A percentile compares a stretch with the other conserved stretches of the same genome.
Evolutionary conservation across 208 protist species (phyloP).

Genomic region (Angomonas ambiguus): DNA sequence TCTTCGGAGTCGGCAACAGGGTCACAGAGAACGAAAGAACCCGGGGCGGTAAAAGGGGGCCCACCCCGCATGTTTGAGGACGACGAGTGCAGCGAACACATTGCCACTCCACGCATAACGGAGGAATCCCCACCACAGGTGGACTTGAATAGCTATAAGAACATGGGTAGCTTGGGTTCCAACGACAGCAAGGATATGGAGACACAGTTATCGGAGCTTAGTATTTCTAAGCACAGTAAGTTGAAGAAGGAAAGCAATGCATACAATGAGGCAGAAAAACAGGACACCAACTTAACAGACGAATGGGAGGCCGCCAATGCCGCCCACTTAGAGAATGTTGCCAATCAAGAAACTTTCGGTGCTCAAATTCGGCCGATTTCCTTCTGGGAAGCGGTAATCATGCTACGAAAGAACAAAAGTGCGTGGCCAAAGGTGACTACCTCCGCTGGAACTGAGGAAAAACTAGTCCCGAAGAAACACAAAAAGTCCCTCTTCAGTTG

Average conservation of each 20-base stretch:
- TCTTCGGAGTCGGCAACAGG: background rate
- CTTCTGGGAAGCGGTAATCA: slow-evolving; percentile 18
- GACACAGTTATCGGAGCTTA: background rate
- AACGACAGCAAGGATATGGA: background rate
- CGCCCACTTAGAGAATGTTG: background rate
- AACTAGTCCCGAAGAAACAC: slow-evolving; percentile 10
- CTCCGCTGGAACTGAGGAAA: background rate
- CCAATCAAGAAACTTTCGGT: slow-evolving; percentile 2
- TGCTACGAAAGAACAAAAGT: slow-evolving; percentile 3
- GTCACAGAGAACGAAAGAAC: background rate
- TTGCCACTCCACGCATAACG: background rate
- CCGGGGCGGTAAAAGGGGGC: background rate
- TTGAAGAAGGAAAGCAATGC: background rate
- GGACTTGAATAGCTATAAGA: background rate
- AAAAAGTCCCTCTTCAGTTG: slow-evolving; percentile 23
- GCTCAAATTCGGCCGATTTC: slow-evolving; percentile 4
- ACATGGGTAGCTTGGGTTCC: background rate
- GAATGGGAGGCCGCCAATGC: slow-evolving; percentile 7
- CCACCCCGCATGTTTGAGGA: slow-evolving; percentile 2
- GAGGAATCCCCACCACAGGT: background rate
- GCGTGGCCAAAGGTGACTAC: background rate
- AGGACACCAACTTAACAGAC: background rate
- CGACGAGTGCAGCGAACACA: background rate
- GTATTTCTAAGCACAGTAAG: background rate
- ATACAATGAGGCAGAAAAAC: background rate